Percentiles rank a stretch among this genome's conserved stretches.
These are phyloP conservation scores for Neurospora sp. DNA, from an alignment of 495 filamentous ascomycete species.

Conservation along the genomic window DNA sequence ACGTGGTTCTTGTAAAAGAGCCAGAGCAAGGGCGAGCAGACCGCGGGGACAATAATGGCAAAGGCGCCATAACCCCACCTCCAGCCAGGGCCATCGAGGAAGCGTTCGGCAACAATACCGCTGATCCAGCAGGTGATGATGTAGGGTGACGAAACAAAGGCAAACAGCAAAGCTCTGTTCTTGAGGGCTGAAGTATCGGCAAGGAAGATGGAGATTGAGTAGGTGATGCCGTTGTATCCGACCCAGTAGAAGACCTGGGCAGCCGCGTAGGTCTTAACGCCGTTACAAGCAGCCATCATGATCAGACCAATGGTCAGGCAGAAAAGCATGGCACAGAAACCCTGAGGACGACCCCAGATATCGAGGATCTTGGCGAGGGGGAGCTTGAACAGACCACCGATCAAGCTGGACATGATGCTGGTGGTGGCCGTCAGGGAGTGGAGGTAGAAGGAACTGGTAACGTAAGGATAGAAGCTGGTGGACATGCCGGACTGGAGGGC, in stretches of 20 bases:
- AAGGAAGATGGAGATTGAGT: constrained; percentile 51
- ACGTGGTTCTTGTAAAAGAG: constrained; percentile 49
- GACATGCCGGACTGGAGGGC: constrained; percentile 35
- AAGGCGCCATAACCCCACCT: constrained; percentile 58
- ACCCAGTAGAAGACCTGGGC: constrained; percentile 46
- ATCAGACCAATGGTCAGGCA: constrained; percentile 36
- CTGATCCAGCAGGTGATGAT: constrained; percentile 51
- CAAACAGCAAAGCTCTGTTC: constrained; percentile 54
- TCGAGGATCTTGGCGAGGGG: constrained; percentile 58
- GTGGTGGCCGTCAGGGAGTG: constrained; percentile 41
- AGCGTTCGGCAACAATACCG: constrained; percentile 33
- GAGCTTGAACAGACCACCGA: constrained; percentile 53
- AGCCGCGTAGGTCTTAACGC: constrained; percentile 39
- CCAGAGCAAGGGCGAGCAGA: constrained; percentile 42
- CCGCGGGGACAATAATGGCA: constrained; percentile 45
- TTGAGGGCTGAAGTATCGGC: constrained; percentile 56
- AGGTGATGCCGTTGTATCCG: constrained; percentile 47
- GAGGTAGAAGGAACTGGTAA: constrained; percentile 35
- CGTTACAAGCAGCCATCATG: constrained; percentile 43
- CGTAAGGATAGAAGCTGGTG: constrained; percentile 31
- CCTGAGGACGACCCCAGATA: constrained; percentile 49
- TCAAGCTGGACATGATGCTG: constrained; percentile 41
- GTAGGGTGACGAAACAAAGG: constrained; percentile 54
- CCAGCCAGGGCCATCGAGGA: constrained; percentile 41
- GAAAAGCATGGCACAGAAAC: constrained; percentile 28